These are phyloP conservation scores for Dioscorea dumetorum DNA, from an alignment of 106 monocot genomes.

Conservation along the genomic window DNA sequence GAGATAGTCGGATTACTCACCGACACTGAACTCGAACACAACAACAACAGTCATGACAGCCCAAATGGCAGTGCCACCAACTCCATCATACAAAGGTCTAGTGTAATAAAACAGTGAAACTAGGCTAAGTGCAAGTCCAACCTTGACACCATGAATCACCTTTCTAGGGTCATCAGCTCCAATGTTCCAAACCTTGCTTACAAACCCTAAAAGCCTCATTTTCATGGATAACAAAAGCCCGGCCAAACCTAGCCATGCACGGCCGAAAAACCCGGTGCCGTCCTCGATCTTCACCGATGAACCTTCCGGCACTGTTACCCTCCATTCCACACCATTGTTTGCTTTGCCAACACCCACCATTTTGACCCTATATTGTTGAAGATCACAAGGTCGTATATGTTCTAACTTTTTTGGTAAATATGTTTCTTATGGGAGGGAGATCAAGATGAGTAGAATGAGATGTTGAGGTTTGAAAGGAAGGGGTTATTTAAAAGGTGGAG, in stretches of 20 bases:
- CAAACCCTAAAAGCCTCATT: background rate
- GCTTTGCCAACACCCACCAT: background rate
- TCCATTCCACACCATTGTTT: constrained; percentile 1
- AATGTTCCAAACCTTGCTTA: constrained; percentile 5
- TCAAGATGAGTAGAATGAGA: too few relatives aligned
- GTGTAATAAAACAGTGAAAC: constrained; percentile 57
- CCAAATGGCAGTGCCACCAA: constrained; percentile 56
- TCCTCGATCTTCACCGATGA: constrained; percentile 7
- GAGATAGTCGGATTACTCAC: constrained; percentile 11
- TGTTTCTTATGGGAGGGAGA: too few relatives aligned
- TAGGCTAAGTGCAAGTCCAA: constrained; percentile 45
- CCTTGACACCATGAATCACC: constrained; percentile 40
- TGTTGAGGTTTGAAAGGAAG: too few relatives aligned
- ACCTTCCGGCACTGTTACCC: background rate
- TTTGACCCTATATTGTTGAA: background rate
- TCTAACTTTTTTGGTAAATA: too few relatives aligned
- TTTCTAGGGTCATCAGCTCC: constrained; percentile 48
- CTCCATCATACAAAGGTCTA: constrained; percentile 53
- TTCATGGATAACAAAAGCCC: background rate
- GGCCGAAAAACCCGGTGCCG: background rate
- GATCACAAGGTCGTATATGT: too few relatives aligned
- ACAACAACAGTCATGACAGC: constrained; percentile 65
- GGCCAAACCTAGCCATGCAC: constrained; percentile 13
- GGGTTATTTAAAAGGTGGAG: too few relatives aligned
- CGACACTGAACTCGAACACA: constrained; percentile 52